Evolutionary conservation across 2,329 filamentous ascomycete species (phyloP).

Genomic region (Clonostachys sp.): DNA sequence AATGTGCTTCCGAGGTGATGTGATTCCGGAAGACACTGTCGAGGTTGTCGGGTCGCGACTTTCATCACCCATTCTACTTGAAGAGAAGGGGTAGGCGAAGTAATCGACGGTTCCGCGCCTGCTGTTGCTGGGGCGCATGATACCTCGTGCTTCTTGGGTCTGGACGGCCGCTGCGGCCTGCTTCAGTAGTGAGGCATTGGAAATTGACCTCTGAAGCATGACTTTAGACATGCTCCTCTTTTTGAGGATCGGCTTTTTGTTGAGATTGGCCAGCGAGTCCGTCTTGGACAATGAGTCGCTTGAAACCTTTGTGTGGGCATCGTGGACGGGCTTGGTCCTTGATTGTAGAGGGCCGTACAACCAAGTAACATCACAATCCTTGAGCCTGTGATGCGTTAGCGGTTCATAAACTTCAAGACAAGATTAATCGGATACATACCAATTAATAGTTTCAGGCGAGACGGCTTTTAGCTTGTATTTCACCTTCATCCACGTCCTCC

Average conservation of each 20-base stretch:
- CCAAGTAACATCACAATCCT: slow-evolving; percentile 97
- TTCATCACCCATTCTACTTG: slow-evolving; percentile 54
- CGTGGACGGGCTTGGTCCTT: slow-evolving; percentile 51
- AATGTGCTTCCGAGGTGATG: slow-evolving; percentile 74
- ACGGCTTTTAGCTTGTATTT: slow-evolving; percentile 85
- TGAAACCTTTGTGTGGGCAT: slow-evolving; percentile 17
- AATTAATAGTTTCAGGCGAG: slow-evolving; percentile 88
- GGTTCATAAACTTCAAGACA: not conserved
- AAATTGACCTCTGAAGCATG: slow-evolving; percentile 86
- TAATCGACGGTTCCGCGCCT: slow-evolving; percentile 64
- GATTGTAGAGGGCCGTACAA: slow-evolving; percentile 86
- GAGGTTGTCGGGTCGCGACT: slow-evolving; percentile 52
- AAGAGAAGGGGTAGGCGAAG: slow-evolving; percentile 59
- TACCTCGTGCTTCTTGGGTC: slow-evolving; percentile 63
- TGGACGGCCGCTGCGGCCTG: slow-evolving; percentile 84
- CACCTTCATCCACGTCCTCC: slow-evolving; percentile 93
- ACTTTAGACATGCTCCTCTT: slow-evolving; percentile 95
- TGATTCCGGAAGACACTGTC: slow-evolving; percentile 62
- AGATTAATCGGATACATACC: slow-evolving; percentile 52
- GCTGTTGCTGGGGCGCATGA: slow-evolving; percentile 51
- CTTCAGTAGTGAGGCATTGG: slow-evolving; percentile 82
- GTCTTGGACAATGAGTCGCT: slow-evolving; percentile 46
- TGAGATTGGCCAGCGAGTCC: slow-evolving; percentile 59
- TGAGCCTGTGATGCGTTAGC: slow-evolving; percentile 59
- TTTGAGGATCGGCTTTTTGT: slow-evolving; percentile 89